Conservation (phyloP, 2,329 filamentous ascomycete genomes). For the Fusarium sp. region DNA sequence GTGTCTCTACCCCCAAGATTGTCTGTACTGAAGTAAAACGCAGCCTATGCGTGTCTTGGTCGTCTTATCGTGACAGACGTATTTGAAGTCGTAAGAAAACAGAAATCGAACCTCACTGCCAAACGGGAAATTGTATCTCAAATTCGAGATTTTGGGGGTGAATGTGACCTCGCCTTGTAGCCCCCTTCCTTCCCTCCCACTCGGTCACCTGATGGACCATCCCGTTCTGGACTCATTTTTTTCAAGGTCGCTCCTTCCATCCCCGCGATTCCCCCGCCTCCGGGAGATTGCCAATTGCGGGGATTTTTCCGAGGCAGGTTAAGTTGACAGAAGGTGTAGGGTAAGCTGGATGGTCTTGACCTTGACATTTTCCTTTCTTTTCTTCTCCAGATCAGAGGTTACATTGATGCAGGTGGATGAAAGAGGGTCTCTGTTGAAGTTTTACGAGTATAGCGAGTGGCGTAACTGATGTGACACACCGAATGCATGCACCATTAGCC, state of each 20-base stretch:
- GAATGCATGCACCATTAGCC: background rate
- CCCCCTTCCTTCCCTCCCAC: slow-evolving; percentile 13
- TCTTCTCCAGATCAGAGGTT: background rate
- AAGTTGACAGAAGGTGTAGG: slow-evolving; percentile 2
- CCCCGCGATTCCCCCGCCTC: slow-evolving; percentile 37
- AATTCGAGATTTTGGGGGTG: slow-evolving; percentile 40
- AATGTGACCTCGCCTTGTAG: slow-evolving; percentile 10
- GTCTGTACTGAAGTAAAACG: background rate
- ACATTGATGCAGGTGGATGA: background rate
- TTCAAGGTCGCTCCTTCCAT: slow-evolving; percentile 5
- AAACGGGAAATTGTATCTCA: background rate
- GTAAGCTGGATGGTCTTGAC: background rate
- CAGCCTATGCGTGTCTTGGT: background rate
- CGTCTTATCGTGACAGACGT: background rate
- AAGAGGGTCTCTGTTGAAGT: background rate
- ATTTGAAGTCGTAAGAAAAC: too few species aligned
- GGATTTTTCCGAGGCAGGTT: slow-evolving; percentile 4
- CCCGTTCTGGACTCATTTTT: slow-evolving; percentile 33
- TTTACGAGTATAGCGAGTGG: background rate
- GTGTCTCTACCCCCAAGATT: background rate
- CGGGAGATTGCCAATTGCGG: slow-evolving; percentile 27
- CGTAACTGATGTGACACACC: background rate
- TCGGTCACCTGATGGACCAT: slow-evolving; percentile 37
- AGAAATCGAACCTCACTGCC: too few species aligned
- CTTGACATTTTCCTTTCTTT: background rate